These are phyloP conservation scores for Chlamydomonas sp. DNA, from an alignment of 139 green algal genomes.

Conservation along the genomic window DNA sequence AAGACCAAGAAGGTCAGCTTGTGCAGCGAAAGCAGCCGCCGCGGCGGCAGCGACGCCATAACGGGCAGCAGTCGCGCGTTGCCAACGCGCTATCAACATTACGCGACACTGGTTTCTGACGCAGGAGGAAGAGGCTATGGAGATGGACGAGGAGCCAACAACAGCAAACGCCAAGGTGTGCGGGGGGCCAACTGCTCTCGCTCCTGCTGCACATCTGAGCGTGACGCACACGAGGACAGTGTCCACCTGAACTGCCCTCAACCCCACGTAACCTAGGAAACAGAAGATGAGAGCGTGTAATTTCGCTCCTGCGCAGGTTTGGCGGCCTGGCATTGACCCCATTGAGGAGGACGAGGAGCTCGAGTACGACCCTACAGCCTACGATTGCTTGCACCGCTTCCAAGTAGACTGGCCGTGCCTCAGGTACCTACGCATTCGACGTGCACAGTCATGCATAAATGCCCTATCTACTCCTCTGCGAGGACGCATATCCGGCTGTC, in stretches of 20 bases:
- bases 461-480: too few species aligned
- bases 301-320: conserved; percentile 70
- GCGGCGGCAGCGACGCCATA: too few species aligned
- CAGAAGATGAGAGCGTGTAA: too few species aligned
- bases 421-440: conserved; percentile 52
- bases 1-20: conserved; percentile 9
- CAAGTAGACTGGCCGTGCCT: conserved; percentile 95
- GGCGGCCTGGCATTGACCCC: conserved; percentile 75
- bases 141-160: conserved; percentile 19
- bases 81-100: background rate
- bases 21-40: background rate
- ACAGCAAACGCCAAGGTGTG: conserved; percentile 17
- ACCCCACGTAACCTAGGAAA: background rate
- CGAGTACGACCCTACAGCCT: conserved; percentile 95
- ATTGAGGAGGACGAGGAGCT: conserved; percentile 92
- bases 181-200: background rate
- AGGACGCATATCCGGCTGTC: background rate
- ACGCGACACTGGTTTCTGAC: background rate
- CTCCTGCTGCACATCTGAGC: background rate
- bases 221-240: background rate
- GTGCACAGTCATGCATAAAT: background rate
- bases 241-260: background rate
- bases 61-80: too few species aligned
- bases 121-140: conserved; percentile 5
- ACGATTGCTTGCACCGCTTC: conserved; percentile 92